Evolutionary conservation across 352 stramenopile genomes (phyloP), one percentile per base, ranked within the genome.

Genomic region (Phytophthora foliorum): DNA sequence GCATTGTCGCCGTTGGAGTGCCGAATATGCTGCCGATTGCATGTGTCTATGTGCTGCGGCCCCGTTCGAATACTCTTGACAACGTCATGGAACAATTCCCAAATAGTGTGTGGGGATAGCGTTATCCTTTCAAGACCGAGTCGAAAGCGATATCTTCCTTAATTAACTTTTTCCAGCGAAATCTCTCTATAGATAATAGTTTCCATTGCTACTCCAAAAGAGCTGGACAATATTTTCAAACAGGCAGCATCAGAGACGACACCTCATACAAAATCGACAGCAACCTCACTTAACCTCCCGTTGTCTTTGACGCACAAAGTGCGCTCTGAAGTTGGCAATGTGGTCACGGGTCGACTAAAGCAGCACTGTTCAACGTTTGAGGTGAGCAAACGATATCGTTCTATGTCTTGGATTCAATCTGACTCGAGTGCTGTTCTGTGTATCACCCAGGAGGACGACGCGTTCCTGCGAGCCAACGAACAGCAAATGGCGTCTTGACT

Each of bases 401-500:
- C 2, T 57, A 49, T 41, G 22, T 48, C 5, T 34, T 61, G 17
- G 9, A 24, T 36, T 61, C 32, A 32, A 31, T 25, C 25, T 38
- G 0, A 24, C 49, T 44, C 24, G n/a, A 39, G 10, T 22, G 25
- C n/a, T 50, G 38, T 0, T 69, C 4, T 39, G 24, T 60, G 16
- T n/a, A 46, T 52, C 4, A n/a, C 48, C 56, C 57, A 93, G 84
- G 60, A 73, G 41, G 85, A 94, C 56, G 66, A 81, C 21, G 29
- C 38, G 4, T 92, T 94, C 29, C 56, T 93, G 14, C 49, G 21
- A 11, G 62, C 50, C 8, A 78, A 91, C 10, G 60, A 82, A 1
- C 39, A 58, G 36, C 74, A 89, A 61, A 75, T 94, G 67, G 83
- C 84, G 10, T 52, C 69, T 17, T 94, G 83, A 84, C 73, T 92